Conservation (phyloP, 73 alveolate species). For the Stentor roeselii region DNA sequence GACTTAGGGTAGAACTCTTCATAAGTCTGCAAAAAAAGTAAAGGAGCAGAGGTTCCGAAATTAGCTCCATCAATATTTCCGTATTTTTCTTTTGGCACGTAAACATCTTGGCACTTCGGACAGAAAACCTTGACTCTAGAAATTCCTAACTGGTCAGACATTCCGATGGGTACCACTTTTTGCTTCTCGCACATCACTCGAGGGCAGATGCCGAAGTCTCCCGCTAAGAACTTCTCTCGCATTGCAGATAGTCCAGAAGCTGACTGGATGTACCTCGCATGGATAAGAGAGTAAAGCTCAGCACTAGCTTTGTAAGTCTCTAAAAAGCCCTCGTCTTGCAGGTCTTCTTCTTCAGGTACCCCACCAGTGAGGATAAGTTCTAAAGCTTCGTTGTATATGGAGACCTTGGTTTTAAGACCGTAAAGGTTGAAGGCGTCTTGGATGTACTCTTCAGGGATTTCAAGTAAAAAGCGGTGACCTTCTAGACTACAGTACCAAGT, state of each 20-base stretch:
- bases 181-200: constrained; percentile 92
- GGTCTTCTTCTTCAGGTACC: constrained; percentile 91
- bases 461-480: constrained; percentile 88
- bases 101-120: constrained; percentile 97
- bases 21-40: constrained; percentile 48
- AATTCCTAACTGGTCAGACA: constrained; percentile 91
- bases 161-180: constrained; percentile 89
- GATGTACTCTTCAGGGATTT: constrained; percentile 89
- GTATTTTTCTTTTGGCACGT: constrained; percentile 84
- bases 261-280: constrained; percentile 84
- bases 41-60: constrained; percentile 92
- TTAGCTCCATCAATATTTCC: constrained; percentile 91
- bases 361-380: constrained; percentile 92
- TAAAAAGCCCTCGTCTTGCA: constrained; percentile 79
- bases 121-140: constrained; percentile 96
- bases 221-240: constrained; percentile 84
- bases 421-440: constrained; percentile 77
- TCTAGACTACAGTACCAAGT: constrained; percentile 91
- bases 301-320: constrained; percentile 84
- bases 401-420: constrained; percentile 54
- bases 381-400: constrained; percentile 58
- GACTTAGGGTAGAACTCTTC: constrained; percentile 29
- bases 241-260: constrained; percentile 79
- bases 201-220: constrained; percentile 96
- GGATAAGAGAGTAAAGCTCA: constrained; percentile 92